A percentile compares a stretch with the other conserved stretches of the same genome.
phyloP scores from a whole-genome alignment of 306 rosid species.

The Heteromeles arbutifolia region DNA sequence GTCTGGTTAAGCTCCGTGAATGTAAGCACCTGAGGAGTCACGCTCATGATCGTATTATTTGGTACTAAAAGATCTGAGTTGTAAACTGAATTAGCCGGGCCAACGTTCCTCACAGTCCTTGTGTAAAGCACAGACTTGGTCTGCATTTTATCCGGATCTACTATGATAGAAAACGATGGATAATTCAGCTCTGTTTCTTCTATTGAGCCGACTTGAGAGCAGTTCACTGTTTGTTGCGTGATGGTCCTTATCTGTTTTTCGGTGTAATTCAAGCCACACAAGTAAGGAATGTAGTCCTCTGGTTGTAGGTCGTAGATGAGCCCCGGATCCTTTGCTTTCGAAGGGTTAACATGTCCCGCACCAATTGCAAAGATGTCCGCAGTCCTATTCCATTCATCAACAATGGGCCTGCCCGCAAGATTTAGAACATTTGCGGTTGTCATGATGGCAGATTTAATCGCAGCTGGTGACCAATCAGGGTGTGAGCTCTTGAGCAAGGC shows the following conservation, averaged over 20 bases:
- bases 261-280: constrained; percentile 47
- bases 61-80: constrained; percentile 12
- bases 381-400: background rate
- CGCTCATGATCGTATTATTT: constrained; percentile 10
- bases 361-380: constrained; percentile 36
- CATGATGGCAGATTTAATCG: constrained; percentile 38
- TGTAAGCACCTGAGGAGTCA: constrained; percentile 18
- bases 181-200: constrained; percentile 39
- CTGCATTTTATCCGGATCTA: background rate
- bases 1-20: constrained; percentile 37
- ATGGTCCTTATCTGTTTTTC: constrained; percentile 25
- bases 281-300: constrained; percentile 39
- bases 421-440: background rate
- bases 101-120: constrained; percentile 47
- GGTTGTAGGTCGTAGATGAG: constrained; percentile 37
- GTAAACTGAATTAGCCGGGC: constrained; percentile 31
- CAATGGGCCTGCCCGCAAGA: background rate
- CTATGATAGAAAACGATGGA: constrained; percentile 37
- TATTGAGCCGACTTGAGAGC: constrained; percentile 25
- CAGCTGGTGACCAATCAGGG: constrained; percentile 56
- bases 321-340: constrained; percentile 40
- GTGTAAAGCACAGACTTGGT: constrained; percentile 24
- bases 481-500: constrained; percentile 46
- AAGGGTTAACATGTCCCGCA: constrained; percentile 53
- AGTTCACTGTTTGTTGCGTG: constrained; percentile 19